Conservation (phyloP, 2,329 filamentous ascomycete species). For the Aspergillus pseudoglaucus region DNA sequence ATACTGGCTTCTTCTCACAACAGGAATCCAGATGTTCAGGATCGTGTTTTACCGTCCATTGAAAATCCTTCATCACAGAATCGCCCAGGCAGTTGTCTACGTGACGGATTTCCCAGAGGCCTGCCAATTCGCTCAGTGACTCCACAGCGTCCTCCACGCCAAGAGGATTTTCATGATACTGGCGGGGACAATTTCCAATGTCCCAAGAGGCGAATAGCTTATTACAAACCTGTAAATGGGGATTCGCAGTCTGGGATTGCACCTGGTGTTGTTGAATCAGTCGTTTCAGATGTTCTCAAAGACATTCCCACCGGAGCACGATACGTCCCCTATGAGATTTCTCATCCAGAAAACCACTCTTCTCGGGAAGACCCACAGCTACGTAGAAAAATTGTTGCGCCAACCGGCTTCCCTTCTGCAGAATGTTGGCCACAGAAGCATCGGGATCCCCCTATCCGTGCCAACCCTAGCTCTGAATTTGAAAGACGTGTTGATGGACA, state of each 20-base stretch:
- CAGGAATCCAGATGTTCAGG: constrained; percentile 18
- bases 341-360: constrained; percentile 8
- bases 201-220: constrained; percentile 28
- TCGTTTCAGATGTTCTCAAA: constrained; percentile 8
- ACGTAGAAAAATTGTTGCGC: constrained; percentile 18
- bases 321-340: constrained; percentile 14
- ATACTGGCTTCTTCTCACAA: constrained; percentile 9
- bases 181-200: constrained; percentile 19
- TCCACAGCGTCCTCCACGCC: constrained; percentile 16
- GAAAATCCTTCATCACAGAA: constrained; percentile 21
- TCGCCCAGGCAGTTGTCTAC: constrained; percentile 17
- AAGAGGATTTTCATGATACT: constrained; percentile 13
- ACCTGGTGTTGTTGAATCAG: neutral
- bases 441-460: constrained; percentile 9
- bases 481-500: constrained; percentile 11
- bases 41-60: constrained; percentile 31
- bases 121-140: constrained; percentile 24
- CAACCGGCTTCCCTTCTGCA: constrained; percentile 13
- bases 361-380: constrained; percentile 13
- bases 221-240: constrained; percentile 14
- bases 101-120: constrained; percentile 22
- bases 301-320: constrained; percentile 10
- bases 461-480: constrained; percentile 11
- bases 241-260: constrained; percentile 9
- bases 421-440: constrained; percentile 12